phyloP scores from a whole-genome alignment of 2,329 filamentous ascomycete species.

The Pseudogymnoascus sp. region DNA sequence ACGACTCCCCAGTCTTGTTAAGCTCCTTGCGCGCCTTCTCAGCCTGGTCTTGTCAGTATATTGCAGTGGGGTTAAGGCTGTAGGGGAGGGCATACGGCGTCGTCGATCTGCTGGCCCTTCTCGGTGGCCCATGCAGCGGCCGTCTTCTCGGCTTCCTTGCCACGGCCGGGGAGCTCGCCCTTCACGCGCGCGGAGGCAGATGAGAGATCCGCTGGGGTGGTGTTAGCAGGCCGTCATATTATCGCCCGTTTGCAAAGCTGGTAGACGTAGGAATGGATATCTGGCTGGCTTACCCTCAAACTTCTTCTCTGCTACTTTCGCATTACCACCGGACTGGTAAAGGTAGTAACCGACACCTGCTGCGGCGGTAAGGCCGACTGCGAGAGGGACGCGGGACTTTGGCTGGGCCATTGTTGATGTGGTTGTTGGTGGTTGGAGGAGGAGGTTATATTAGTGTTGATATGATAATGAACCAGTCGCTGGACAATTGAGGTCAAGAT shows the following conservation, averaged over 20 bases:
- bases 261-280: neutral
- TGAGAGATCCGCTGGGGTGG: conserved; percentile 65
- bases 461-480: neutral
- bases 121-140: conserved; percentile 55
- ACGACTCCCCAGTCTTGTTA: conserved; percentile 53
- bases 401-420: conserved; percentile 30
- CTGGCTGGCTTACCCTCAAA: conserved; percentile 61
- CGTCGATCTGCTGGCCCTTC: conserved; percentile 62
- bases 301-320: conserved; percentile 79
- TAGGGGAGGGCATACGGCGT: conserved; percentile 49
- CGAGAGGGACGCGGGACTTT: conserved; percentile 34
- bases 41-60: conserved; percentile 36
- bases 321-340: conserved; percentile 75
- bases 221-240: neutral
- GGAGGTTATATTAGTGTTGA: conserved; percentile 11
- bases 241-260: neutral
- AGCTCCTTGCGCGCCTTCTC: conserved; percentile 59
- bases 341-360: conserved; percentile 82
- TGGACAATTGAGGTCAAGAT: neutral
- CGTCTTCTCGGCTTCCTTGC: conserved; percentile 58
- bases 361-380: conserved; percentile 57
- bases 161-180: conserved; percentile 56
- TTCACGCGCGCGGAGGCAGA: conserved; percentile 61
- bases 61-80: neutral
- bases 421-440: neutral